These are phyloP conservation scores for Daldinia eschscholtzii DNA, from an alignment of 2,329 filamentous ascomycete genomes.

Conservation along the genomic window DNA sequence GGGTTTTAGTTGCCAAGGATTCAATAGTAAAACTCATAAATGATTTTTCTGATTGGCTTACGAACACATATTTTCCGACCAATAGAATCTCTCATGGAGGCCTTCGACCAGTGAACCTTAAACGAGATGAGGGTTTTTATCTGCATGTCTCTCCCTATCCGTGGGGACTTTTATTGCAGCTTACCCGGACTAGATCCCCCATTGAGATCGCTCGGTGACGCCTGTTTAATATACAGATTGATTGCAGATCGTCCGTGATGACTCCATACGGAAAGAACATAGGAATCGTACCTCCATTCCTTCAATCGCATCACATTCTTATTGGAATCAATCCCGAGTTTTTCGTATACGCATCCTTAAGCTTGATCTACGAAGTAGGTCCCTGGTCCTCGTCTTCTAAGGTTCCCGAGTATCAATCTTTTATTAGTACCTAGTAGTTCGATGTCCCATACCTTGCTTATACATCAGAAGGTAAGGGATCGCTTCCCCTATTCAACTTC, in stretches of 20 bases:
- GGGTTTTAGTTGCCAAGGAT: slow-evolving; percentile 31
- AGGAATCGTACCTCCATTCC: slow-evolving; percentile 14
- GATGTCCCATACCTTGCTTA: neutral
- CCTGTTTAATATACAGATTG: slow-evolving; percentile 18
- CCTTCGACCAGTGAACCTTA: slow-evolving; percentile 41
- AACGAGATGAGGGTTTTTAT: slow-evolving; percentile 28
- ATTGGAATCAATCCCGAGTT: slow-evolving; percentile 4
- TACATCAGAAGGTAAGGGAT: slow-evolving; percentile 1
- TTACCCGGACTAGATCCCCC: slow-evolving; percentile 28
- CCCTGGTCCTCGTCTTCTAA: neutral
- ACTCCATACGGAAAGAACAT: slow-evolving; percentile 18
- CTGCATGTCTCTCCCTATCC: slow-evolving; percentile 53
- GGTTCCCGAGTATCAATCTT: neutral
- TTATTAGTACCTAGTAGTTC: slow-evolving; percentile 6
- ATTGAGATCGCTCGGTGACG: slow-evolving; percentile 40
- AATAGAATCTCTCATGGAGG: slow-evolving; percentile 21
- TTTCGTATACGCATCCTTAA: neutral
- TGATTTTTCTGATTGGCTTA: slow-evolving; percentile 48
- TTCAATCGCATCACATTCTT: slow-evolving; percentile 13
- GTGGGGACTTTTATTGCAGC: slow-evolving; percentile 35
- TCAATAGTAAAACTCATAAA: slow-evolving; percentile 18
- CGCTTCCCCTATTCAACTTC: neutral
- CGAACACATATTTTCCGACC: slow-evolving; percentile 28
- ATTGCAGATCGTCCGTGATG: slow-evolving; percentile 25
- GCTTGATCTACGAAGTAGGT: neutral